Evolutionary conservation across 495 filamentous ascomycete genomes (phyloP).

Genomic region (Aspergillus kassunensis): DNA sequence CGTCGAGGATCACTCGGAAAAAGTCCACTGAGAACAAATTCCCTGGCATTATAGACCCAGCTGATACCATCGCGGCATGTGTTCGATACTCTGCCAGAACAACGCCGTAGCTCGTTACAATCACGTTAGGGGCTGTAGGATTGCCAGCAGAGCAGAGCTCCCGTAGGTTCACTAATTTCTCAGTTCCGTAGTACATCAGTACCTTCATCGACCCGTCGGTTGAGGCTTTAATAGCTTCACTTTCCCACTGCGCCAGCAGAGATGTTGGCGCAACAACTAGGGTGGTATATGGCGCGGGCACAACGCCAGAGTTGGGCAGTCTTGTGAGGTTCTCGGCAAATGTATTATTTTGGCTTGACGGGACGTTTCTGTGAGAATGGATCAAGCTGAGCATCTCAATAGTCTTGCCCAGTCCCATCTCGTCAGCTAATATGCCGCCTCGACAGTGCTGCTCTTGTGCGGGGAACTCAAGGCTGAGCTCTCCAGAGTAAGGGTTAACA

Average conservation of each 20-base stretch:
- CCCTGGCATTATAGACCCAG: conserved; percentile 54
- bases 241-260: conserved; percentile 91
- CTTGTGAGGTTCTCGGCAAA: conserved; percentile 55
- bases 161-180: conserved; percentile 73
- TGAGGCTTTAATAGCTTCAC: conserved; percentile 86
- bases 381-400: conserved; percentile 96
- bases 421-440: conserved; percentile 90
- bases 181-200: conserved; percentile 85
- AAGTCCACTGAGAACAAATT: conserved; percentile 90
- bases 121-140: conserved; percentile 74
- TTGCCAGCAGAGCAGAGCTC: conserved; percentile 73
- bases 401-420: conserved; percentile 89
- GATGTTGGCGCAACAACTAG: conserved; percentile 95
- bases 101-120: conserved; percentile 95
- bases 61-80: conserved; percentile 49
- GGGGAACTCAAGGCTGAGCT: conserved; percentile 89
- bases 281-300: conserved; percentile 80
- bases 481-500: conserved; percentile 94
- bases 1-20: conserved; percentile 91
- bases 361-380: conserved; percentile 66
- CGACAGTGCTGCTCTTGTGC: conserved; percentile 91
- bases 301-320: conserved; percentile 52
- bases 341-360: conserved; percentile 42
- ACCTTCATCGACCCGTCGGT: conserved; percentile 74
- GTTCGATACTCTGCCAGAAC: conserved; percentile 81